These are phyloP conservation scores for Globisporangium barbulae DNA, from an alignment of 352 stramenopile species.

Conservation along the genomic window DNA sequence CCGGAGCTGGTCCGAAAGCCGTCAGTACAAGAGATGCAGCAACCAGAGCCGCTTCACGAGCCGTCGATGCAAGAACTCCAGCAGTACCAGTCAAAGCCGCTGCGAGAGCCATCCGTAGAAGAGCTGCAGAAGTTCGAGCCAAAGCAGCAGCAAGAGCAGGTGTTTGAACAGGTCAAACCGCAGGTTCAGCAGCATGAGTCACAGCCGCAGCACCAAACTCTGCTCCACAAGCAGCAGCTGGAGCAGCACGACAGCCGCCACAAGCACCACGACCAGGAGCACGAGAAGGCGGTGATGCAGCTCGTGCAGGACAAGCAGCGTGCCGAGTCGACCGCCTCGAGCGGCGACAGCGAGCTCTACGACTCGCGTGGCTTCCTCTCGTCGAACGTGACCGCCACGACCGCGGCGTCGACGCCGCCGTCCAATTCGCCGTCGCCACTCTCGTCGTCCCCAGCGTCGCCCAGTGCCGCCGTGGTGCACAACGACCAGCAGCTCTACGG, in stretches of 20 bases:
- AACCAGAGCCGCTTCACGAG: neutral
- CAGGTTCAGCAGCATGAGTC: neutral
- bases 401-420: constrained; percentile 12
- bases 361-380: constrained; percentile 33
- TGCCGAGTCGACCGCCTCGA: constrained; percentile 13
- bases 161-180: neutral
- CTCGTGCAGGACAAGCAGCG: constrained; percentile 10
- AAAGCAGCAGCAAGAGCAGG: neutral
- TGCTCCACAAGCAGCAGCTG: constrained; percentile 28
- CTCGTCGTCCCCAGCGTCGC: constrained; percentile 45
- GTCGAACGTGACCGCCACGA: constrained; percentile 15
- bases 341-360: constrained; percentile 31
- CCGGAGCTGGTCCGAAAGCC: neutral
- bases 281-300: neutral
- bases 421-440: constrained; percentile 13
- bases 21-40: neutral
- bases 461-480: constrained; percentile 24
- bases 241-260: constrained; percentile 25
- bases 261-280: neutral
- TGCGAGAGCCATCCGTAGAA: neutral
- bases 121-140: neutral
- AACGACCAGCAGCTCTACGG: constrained; percentile 22
- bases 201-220: constrained; percentile 1
- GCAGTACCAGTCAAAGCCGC: neutral
- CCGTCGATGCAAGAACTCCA: neutral